Conservation (phyloP, 176 grass and related monocot genomes). For the Lolium perenne region DNA sequence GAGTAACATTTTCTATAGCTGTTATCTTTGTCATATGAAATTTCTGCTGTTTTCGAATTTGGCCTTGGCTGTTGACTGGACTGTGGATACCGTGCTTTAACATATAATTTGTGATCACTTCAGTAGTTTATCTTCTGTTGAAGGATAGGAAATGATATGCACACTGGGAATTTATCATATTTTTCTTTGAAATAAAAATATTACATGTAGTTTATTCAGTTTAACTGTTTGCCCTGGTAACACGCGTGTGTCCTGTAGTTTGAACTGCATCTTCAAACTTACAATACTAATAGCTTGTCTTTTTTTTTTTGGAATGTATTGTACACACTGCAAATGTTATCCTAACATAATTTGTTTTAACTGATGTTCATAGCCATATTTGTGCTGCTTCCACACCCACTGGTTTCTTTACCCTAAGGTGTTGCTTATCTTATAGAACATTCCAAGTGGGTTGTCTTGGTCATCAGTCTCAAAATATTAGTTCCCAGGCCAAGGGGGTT, state of each 20-base stretch:
- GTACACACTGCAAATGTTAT: background rate
- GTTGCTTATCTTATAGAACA: background rate
- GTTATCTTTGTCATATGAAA: slow-evolving; percentile 9
- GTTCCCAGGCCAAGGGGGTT: too few relatives aligned
- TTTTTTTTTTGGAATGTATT: background rate
- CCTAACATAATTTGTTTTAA: background rate
- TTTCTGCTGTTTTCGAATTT: slow-evolving; percentile 3
- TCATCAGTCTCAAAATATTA: background rate
- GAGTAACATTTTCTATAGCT: background rate
- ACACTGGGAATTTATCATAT: slow-evolving; percentile 7
- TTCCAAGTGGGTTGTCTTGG: background rate
- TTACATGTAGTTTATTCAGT: background rate
- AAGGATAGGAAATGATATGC: background rate
- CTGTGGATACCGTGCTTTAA: background rate
- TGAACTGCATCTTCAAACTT: background rate
- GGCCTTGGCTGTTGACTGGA: slow-evolving; percentile 1
- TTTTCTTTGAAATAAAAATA: slow-evolving; percentile 9
- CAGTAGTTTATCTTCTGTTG: slow-evolving; percentile 21
- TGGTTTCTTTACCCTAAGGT: background rate
- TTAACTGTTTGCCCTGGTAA: slow-evolving; percentile 4
- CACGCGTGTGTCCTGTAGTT: background rate
- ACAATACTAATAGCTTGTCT: background rate
- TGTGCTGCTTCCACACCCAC: slow-evolving; percentile 9
- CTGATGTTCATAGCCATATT: background rate
- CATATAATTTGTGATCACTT: background rate